phyloP scores from a whole-genome alignment of 257 asterid species.

The Ilex aquifolium region DNA sequence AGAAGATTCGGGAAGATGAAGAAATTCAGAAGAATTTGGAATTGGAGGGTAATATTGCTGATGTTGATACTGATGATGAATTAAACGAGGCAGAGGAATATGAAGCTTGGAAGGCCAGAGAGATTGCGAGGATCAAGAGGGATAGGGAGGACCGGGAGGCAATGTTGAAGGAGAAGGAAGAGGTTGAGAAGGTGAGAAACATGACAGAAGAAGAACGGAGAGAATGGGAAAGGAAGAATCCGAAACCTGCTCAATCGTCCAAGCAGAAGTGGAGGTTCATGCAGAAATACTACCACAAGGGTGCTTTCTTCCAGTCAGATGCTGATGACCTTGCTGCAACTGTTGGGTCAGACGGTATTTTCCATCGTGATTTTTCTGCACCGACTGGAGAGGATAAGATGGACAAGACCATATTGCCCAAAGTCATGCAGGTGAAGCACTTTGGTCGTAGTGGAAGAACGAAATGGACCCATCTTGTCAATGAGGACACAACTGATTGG shows the following conservation, averaged over 20 bases:
- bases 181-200: conserved; percentile 84
- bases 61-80: conserved; percentile 93
- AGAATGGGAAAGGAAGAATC: conserved; percentile 98
- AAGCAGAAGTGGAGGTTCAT: conserved; percentile 83
- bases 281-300: conserved; percentile 96
- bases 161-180: conserved; percentile 80
- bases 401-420: conserved; percentile 81
- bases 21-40: conserved; percentile 78
- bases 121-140: conserved; percentile 93
- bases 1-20: conserved; percentile 79
- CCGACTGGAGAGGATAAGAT: conserved; percentile 95
- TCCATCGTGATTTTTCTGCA: conserved; percentile 71
- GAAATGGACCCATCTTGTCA: conserved; percentile 94
- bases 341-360: conserved; percentile 48
- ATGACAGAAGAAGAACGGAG: conserved; percentile 97
- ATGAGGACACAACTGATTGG: conserved; percentile 98
- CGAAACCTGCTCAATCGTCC: conserved; percentile 35
- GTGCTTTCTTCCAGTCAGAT: conserved; percentile 87
- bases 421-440: conserved; percentile 97
- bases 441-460: conserved; percentile 97
- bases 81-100: conserved; percentile 88
- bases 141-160: conserved; percentile 87
- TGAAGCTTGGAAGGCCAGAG: conserved; percentile 94
- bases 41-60: conserved; percentile 62
- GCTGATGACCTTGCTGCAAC: conserved; percentile 69